Evolutionary conservation across 2,329 filamentous ascomycete species (phyloP).

Genomic region (Trichothecium sympodiale): DNA sequence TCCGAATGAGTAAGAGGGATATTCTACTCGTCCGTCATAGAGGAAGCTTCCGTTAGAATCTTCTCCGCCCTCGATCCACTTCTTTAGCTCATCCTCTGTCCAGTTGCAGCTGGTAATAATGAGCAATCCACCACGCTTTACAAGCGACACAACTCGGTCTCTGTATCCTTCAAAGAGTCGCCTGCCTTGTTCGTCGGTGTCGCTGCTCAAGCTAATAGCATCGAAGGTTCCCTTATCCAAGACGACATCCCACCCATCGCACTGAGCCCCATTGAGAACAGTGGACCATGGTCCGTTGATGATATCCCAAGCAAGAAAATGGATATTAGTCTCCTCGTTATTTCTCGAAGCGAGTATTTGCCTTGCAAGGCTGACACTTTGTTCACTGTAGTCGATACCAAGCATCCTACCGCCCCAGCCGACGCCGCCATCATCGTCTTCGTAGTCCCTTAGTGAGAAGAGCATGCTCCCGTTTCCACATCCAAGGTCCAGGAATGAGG

Average conservation of each 20-base stretch:
- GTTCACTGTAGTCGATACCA: constrained; percentile 77
- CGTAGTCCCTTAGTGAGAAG: constrained; percentile 58
- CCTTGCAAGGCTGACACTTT: constrained; percentile 63
- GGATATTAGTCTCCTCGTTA: constrained; percentile 17
- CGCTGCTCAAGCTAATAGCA: constrained; percentile 68
- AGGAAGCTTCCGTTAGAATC: constrained; percentile 31
- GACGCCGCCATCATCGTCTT: neutral
- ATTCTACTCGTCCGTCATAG: constrained; percentile 60
- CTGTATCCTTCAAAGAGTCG: constrained; percentile 68
- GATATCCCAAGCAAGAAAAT: constrained; percentile 52
- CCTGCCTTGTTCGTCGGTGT: constrained; percentile 38
- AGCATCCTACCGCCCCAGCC: constrained; percentile 58
- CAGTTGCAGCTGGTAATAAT: constrained; percentile 96
- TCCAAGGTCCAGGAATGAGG: constrained; percentile 72
- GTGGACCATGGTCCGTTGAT: constrained; percentile 29
- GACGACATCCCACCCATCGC: constrained; percentile 69
- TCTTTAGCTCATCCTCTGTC: constrained; percentile 76
- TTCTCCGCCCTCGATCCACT: constrained; percentile 56
- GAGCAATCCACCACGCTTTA: constrained; percentile 62
- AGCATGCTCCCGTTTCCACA: constrained; percentile 90
- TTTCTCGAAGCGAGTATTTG: constrained; percentile 38
- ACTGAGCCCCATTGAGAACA: constrained; percentile 19
- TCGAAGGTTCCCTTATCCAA: constrained; percentile 99
- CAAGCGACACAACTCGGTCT: constrained; percentile 53
- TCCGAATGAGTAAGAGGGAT: constrained; percentile 81